Percentiles rank a stretch among this genome's conserved stretches.
phyloP scores from a whole-genome alignment of 225 moss, liverwort and hornwort species.

The Asterella californica region DNA sequence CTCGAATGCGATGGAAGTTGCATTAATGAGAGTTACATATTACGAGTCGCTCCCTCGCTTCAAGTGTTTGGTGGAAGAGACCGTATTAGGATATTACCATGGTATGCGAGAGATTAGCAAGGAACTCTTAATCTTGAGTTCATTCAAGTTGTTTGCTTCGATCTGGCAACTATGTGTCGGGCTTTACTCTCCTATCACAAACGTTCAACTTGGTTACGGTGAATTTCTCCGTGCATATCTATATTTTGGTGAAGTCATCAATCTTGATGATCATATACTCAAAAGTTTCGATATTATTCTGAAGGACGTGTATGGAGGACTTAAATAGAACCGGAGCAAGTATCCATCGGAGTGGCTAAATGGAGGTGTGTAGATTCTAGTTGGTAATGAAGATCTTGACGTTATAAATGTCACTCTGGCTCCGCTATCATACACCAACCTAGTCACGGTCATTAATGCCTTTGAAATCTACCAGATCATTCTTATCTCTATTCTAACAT shows the following conservation, averaged over 20 bases:
- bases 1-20: too few relatives aligned
- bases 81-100: too few relatives aligned
- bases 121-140: too few relatives aligned
- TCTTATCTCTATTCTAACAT: background rate
- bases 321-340: background rate
- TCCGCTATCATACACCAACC: background rate
- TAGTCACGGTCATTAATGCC: background rate
- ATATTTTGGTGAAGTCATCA: background rate
- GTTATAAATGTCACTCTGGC: slow-evolving; percentile 8
- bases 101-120: too few relatives aligned
- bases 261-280: background rate
- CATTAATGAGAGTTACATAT: too few relatives aligned
- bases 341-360: background rate
- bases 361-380: background rate
- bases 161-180: too few relatives aligned
- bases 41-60: too few relatives aligned
- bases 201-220: background rate
- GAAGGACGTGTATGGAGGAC: background rate
- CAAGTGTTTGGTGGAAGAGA: too few relatives aligned
- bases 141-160: too few relatives aligned
- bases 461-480: slow-evolving; percentile 2
- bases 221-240: background rate
- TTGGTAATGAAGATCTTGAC: background rate
- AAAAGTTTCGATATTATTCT: background rate
- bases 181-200: too few relatives aligned